Evolutionary conservation across 2,329 filamentous ascomycete species (phyloP).

Genomic region (Aspergillus sp.): DNA sequence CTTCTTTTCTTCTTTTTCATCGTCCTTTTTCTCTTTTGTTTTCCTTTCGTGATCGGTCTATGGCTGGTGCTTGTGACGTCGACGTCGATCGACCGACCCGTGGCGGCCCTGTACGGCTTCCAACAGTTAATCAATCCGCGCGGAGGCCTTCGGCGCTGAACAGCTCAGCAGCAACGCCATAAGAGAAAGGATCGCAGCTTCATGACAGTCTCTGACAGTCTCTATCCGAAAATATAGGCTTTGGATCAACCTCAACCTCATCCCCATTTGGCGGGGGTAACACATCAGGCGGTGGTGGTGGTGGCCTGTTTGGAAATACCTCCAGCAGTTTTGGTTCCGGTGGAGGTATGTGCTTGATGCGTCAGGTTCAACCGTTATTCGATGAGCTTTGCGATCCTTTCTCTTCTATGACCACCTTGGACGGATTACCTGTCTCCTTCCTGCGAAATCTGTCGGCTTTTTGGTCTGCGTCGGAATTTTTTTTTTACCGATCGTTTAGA

Average conservation of each 20-base stretch:
- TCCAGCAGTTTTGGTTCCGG: constrained; percentile 42
- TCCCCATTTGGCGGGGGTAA: constrained; percentile 38
- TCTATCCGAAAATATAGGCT: constrained; percentile 39
- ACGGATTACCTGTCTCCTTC: constrained; percentile 4
- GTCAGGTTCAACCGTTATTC: constrained; percentile 2
- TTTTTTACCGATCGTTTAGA: neutral
- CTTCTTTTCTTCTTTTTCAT: constrained; percentile 2
- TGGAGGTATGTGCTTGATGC: constrained; percentile 41
- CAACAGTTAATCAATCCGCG: constrained; percentile 17
- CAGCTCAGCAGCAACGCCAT: constrained; percentile 25
- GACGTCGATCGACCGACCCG: constrained; percentile 25
- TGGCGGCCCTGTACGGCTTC: constrained; percentile 24
- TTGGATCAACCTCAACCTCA: constrained; percentile 40
- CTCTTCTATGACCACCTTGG: constrained; percentile 14
- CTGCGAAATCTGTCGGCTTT: neutral
- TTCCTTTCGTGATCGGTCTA: constrained; percentile 14
- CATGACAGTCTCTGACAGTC: constrained; percentile 40
- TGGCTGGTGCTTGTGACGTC: constrained; percentile 31
- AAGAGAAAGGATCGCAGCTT: constrained; percentile 34
- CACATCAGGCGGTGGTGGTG: constrained; percentile 33
- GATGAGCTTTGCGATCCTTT: constrained; percentile 28
- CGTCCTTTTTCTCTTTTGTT: neutral
- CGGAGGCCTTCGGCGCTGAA: constrained; percentile 28
- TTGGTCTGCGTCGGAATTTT: neutral
- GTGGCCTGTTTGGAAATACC: constrained; percentile 37